Evolutionary conservation across 2,329 filamentous ascomycete species (phyloP), one percentile per base, ranked within the genome.

Genomic region (Orbilia ellipsospora): DNA sequence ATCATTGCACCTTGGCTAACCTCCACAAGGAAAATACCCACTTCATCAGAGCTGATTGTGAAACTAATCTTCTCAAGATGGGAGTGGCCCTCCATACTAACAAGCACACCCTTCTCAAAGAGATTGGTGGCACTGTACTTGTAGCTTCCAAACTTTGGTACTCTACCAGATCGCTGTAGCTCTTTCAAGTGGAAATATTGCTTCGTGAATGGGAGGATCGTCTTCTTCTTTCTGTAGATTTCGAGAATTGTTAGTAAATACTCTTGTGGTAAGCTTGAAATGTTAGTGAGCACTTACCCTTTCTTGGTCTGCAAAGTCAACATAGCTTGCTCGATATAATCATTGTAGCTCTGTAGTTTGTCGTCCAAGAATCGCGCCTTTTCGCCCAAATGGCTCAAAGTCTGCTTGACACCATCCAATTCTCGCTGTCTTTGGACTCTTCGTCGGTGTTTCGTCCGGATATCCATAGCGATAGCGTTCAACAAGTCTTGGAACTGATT

Each of bases 241-340:
- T 4, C 20, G 15, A 90, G 28, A 65, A 59, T 20, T 79, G 78
- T 79, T 79, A 59, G 63, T 16, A 0, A 23, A 42, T 40, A 2
- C 1, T 42, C 8, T 52, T 2, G 23, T 8, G 28, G 13, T 31
- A 59, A 64, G 2, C 23, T 10, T 52, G 18, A 48, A 36, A 4
- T 1, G 31, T 36, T 6, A 10, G 13, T 18, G 36, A 16, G 45
- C 56, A 83, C 87, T 82, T 86, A 90, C 88, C 91, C 94, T 84
- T 97, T 97, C 83, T 97, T 96, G 84, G 92, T 97, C 83, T 98
- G 95, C 72, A 99, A 86, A 3, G 96, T 99, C 74, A 94, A 87
- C 92, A 99, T 97, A 57, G 95, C 94, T 82, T 97, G 94, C 84
- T 99, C 96, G 81, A 99, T 97, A 83, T 99, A 99, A 84, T 99